Evolutionary conservation across 768 basidiomycete species (phyloP), one percentile per base, ranked within the genome.

Genomic region (Hericium coralloides): DNA sequence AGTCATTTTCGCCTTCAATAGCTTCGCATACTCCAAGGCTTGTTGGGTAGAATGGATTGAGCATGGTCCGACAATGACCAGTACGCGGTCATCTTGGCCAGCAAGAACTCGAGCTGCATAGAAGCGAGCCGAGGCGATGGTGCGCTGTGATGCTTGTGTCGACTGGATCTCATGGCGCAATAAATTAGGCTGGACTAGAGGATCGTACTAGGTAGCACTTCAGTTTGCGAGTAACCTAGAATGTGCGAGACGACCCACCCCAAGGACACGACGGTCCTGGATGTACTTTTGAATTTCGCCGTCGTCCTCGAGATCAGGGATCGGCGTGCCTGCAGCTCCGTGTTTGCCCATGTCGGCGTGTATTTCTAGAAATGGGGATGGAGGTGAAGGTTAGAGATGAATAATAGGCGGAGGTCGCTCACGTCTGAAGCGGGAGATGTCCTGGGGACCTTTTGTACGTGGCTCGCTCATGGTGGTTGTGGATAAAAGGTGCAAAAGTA

Each of bases 51-150:
- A 89, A 68, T 98, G 95, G 60, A 98, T 97, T 0, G 91, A 93
- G 75, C 95, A 98, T 23, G 95, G 95, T 2, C 95, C 95, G 62
- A 98, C 87, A 65, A 98, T 78, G 66, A 98, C 93, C 45, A 98
- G 76, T 2, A 98, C 61, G 49, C 93, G 83, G 60, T 91, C 87
- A 63, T 95, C 94, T 39, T 83, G 81, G 22, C 94, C 93, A 0
- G 89, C 82, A 36, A 94, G 76, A 63, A 95, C 83, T 57, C 82
- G 77, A 0, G 93, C 89, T 0, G 92, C 81, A 59, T 78, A 77
- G 75, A 82, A 87, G 60, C 95, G 87, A 4, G 92, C 86, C 17
- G 79, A 70, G 2, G 90, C 84, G 69, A 97, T 89, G 18, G 89
- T 93, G 63, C 76, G 79, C 62, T 83, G 81, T 0, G 92, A 87